phyloP scores from a whole-genome alignment of 2,329 filamentous ascomycete genomes.

The Aspergillus caelatus region DNA sequence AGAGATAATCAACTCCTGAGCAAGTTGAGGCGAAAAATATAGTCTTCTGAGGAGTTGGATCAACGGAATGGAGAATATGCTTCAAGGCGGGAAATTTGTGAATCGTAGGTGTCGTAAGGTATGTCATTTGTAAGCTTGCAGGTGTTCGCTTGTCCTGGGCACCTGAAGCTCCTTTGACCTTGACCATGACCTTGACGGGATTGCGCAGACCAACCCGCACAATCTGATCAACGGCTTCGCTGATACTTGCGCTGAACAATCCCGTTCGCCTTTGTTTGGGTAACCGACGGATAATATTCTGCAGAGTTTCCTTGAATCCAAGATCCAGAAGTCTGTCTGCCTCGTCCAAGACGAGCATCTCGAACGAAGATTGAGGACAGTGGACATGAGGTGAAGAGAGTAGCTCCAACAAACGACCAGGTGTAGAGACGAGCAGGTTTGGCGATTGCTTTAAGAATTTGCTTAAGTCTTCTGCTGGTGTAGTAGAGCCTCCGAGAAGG shows the following conservation, averaged over 20 bases:
- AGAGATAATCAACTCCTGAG: slow-evolving; percentile 92
- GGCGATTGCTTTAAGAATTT: slow-evolving; percentile 81
- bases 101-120: slow-evolving; percentile 72
- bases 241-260: slow-evolving; percentile 93
- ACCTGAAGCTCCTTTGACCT: slow-evolving; percentile 77
- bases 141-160: slow-evolving; percentile 85
- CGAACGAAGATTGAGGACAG: slow-evolving; percentile 84
- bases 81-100: slow-evolving; percentile 78
- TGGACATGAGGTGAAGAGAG: slow-evolving; percentile 85
- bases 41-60: slow-evolving; percentile 76
- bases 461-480: slow-evolving; percentile 81
- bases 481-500: slow-evolving; percentile 81
- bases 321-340: slow-evolving; percentile 90
- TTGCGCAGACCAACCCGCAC: slow-evolving; percentile 90
- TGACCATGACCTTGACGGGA: slow-evolving; percentile 91
- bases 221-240: slow-evolving; percentile 89
- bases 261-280: slow-evolving; percentile 94
- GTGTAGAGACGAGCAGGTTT: slow-evolving; percentile 88
- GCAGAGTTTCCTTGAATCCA: slow-evolving; percentile 89
- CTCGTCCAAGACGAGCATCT: slow-evolving; percentile 90
- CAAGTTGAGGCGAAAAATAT: slow-evolving; percentile 95
- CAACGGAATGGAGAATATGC: slow-evolving; percentile 68
- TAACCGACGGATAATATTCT: slow-evolving; percentile 78
- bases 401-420: slow-evolving; percentile 85
- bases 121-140: slow-evolving; percentile 86